Evolutionary conservation across 2,329 filamentous ascomycete species (phyloP), one percentile per base, ranked within the genome.

Genomic region (Fusarium tricinctum): DNA sequence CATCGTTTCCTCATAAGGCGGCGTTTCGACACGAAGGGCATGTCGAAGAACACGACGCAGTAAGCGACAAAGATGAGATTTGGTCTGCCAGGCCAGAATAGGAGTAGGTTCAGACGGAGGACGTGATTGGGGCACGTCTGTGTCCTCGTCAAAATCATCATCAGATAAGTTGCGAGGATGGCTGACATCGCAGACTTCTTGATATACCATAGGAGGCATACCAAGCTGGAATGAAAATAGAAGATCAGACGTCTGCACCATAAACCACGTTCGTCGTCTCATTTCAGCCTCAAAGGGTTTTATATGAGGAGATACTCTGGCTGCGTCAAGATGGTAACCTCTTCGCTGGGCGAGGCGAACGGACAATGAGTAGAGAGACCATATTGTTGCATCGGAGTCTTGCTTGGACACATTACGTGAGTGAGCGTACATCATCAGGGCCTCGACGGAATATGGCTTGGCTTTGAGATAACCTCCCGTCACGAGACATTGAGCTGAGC

Each of bases 211-310:
- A n/a, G 82, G 77, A 2, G 85, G 84, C 72, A 86, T 81, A 10
- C 85, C 84, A n/a, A 85, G 80, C 73, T 86, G 83, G 61, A 83
- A 84, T 1, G 83, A 84, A 45, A 84, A 81, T 4, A 85, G 66
- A 6, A 83, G 74, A 67, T 87, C 85, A 19, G 81, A 82, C 1
- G 82, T 77, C 63, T 84, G 81, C 17, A 82, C 78, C 66, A 82
- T 78, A 51, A 84, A 80, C 83, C 85, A 86, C 3, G 77, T 77
- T 19, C 84, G 78, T 6, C 84, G 80, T 19, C 84, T 81, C 78
- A 86, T 84, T 74, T 86, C 84, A 20, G 78, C 81, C 49, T 85
- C 82, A 55, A 86, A 86, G 0, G 83, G 80, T 3, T 80, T 81
- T 32, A 85, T 77, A 50, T 72, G 77, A 17, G 67, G 59, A 3